Conservation (phyloP, 768 basidiomycete genomes). For the Leccinum truebloodii region DNA sequence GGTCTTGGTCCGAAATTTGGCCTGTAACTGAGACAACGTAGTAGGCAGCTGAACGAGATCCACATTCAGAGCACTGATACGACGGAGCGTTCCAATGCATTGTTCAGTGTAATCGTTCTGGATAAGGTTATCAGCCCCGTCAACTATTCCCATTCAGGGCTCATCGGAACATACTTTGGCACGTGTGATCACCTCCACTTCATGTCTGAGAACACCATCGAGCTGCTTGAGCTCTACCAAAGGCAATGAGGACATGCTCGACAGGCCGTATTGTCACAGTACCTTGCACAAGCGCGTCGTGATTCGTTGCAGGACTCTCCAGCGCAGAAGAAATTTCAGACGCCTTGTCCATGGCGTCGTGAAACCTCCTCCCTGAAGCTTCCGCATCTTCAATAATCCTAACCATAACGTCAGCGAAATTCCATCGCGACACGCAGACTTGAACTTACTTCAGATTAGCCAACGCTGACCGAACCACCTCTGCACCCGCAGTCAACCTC, state of each 20-base stretch:
- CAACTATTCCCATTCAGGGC: neutral
- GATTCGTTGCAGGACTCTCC: conserved; percentile 56
- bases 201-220: conserved; percentile 61
- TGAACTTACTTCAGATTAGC: conserved; percentile 45
- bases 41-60: conserved; percentile 76
- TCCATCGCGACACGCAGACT: neutral
- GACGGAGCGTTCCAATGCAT: conserved; percentile 64
- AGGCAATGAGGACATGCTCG: conserved; percentile 1
- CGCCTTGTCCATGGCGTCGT: conserved; percentile 59
- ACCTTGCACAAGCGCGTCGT: conserved; percentile 58
- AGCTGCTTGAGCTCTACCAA: conserved; percentile 60
- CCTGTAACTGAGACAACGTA: conserved; percentile 62
- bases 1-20: conserved; percentile 71
- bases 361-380: conserved; percentile 52
- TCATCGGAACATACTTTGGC: conserved; percentile 45
- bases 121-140: conserved; percentile 4
- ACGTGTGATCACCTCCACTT: conserved; percentile 56
- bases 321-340: conserved; percentile 48
- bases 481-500: conserved; percentile 57
- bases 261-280: conserved; percentile 1
- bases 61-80: conserved; percentile 79
- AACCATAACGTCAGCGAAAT: conserved; percentile 4
- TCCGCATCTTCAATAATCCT: conserved; percentile 67
- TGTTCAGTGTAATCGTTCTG: conserved; percentile 76
- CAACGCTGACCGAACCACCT: conserved; percentile 54